Evolutionary conservation across 1,139 yeast genomes (phyloP).

Genomic region (Yamadazyma pseudoaaseri): DNA sequence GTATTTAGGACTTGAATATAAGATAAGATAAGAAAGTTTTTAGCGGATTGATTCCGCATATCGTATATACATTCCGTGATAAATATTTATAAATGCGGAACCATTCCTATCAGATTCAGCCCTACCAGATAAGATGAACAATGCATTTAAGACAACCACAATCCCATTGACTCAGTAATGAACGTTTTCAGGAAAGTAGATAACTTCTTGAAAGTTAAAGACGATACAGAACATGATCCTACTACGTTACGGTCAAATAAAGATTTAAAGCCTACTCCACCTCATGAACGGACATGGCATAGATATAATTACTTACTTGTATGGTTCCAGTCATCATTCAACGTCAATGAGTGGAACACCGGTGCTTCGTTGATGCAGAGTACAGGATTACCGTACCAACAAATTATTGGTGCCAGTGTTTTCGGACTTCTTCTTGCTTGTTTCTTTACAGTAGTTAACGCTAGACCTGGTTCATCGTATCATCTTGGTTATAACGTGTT

Average conservation of each 20-base stretch:
- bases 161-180: constrained; percentile 3
- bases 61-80: too few species aligned
- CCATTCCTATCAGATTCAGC: background rate
- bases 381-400: constrained; percentile 15
- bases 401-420: constrained; percentile 15
- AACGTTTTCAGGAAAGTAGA: constrained; percentile 10
- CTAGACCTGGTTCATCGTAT: constrained; percentile 16
- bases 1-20: constrained; percentile 23
- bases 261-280: constrained; percentile 16
- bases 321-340: constrained; percentile 16
- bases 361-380: constrained; percentile 14
- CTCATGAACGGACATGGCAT: constrained; percentile 16
- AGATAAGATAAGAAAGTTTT: too few species aligned
- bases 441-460: constrained; percentile 15
- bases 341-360: constrained; percentile 16
- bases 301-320: constrained; percentile 12
- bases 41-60: too few species aligned
- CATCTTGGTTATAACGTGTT: constrained; percentile 16
- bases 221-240: constrained; percentile 12
- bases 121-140: background rate
- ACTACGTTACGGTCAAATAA: constrained; percentile 10
- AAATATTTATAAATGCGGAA: too few species aligned
- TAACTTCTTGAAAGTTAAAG: constrained; percentile 12
- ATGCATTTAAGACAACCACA: background rate
- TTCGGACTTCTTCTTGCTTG: constrained; percentile 13